These are phyloP conservation scores for Fusarium hainanense DNA, from an alignment of 2,329 filamentous ascomycete species.

Conservation along the genomic window DNA sequence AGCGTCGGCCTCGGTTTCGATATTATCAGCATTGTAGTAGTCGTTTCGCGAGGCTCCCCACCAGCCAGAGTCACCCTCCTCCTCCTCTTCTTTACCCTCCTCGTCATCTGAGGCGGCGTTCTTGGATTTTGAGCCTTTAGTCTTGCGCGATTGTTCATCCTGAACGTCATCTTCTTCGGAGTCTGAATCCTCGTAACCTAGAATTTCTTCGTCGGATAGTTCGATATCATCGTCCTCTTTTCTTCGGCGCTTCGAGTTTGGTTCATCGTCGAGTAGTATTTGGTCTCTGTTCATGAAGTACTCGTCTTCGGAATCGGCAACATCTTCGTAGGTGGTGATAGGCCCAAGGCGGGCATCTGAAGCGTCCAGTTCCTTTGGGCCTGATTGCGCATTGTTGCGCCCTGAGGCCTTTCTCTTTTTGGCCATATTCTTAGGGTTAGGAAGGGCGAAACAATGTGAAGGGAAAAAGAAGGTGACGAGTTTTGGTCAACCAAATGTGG, in stretches of 20 bases:
- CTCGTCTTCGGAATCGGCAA: slow-evolving; percentile 94
- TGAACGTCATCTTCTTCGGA: slow-evolving; percentile 62
- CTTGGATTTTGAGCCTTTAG: slow-evolving; percentile 48
- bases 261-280: slow-evolving; percentile 85
- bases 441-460: background rate
- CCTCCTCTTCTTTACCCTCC: slow-evolving; percentile 63
- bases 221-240: slow-evolving; percentile 77
- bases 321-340: slow-evolving; percentile 78
- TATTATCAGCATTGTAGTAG: slow-evolving; percentile 89
- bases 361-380: slow-evolving; percentile 66
- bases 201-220: slow-evolving; percentile 70
- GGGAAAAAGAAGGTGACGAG: background rate
- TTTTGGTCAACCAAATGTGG: slow-evolving; percentile 1
- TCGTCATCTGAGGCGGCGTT: slow-evolving; percentile 62
- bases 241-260: slow-evolving; percentile 79
- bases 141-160: slow-evolving; percentile 49
- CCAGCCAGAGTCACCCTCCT: slow-evolving; percentile 71
- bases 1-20: slow-evolving; percentile 74
- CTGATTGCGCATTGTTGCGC: slow-evolving; percentile 56
- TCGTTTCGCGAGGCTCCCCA: slow-evolving; percentile 92
- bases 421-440: slow-evolving; percentile 59
- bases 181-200: slow-evolving; percentile 60
- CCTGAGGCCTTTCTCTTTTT: slow-evolving; percentile 78
- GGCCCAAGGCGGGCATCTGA: slow-evolving; percentile 71
- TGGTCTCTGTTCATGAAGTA: slow-evolving; percentile 89